Base-by-base conservation (phyloP, 371 early-diverging fungal genomes). In the Blakeslea trispora region DNA sequence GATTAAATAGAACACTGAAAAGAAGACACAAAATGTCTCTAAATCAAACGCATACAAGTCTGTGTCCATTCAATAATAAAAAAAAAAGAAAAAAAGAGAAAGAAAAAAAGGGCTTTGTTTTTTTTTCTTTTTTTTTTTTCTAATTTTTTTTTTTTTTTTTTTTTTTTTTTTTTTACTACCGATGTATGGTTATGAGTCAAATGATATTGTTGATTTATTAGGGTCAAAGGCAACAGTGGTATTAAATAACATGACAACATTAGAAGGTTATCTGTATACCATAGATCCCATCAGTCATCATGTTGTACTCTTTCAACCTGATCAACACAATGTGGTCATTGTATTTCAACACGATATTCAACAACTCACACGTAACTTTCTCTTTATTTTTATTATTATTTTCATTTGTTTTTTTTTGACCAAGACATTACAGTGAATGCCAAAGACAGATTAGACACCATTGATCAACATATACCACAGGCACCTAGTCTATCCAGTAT, bases 1-100 rank as follows among this genome's bases (percentile, higher is more conserved):
- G 2, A 81, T 71, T 9, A 84, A 28, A n/a, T 79, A 68, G 3
- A 79, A 81, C 3, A 74, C 66, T 21, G 79, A 55, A 66, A 81
- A 76, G 43, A 84, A 84, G 40, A 77, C 71, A 13, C 77, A 63
- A 59, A 67, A 83, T 11, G 59, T 61, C 34, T 77, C 50, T 1
- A 79, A 74, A 49, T 83, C 74, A 46, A 81, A 83, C 5, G 75
- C 69, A 41, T 64, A 71, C 1, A 74, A 47, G 6, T 22, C 23
- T n/a, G n/a, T n/a, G n/a, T n/a, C n/a, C n/a, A n/a, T 46, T 40
- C 13, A 42, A 21, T 22, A 11, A 15, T 37, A n/a, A 42, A 21
- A 51, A n/a, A 42, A 21, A 37, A 54, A 44, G 17, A 45, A 17
- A 35, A 37, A 54, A 35, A 13, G 23, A 8, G 3, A 37, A 37